Evolutionary conservation across 2,329 filamentous ascomycete species (phyloP).

Genomic region (Colletotrichum cereale): DNA sequence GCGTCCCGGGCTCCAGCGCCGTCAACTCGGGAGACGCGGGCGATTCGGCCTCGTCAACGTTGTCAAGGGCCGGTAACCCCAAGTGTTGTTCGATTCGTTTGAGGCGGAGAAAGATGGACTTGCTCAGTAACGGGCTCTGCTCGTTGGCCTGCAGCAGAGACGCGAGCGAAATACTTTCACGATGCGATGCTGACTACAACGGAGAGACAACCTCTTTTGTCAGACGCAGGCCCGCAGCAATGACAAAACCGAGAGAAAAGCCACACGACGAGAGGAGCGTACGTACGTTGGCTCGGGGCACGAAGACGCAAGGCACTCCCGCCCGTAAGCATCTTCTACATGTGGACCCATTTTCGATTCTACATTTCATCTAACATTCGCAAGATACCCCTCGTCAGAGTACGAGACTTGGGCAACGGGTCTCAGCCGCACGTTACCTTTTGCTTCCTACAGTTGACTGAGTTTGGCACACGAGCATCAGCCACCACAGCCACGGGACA

Average conservation of each 20-base stretch:
- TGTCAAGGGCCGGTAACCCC: conserved; percentile 41
- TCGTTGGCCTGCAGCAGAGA: conserved; percentile 37
- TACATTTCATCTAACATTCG: conserved; percentile 51
- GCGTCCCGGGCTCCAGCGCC: conserved; percentile 17
- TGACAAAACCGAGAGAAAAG: background rate
- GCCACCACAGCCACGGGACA: conserved; percentile 18
- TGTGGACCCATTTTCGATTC: conserved; percentile 49
- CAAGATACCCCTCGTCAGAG: background rate
- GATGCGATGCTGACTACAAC: conserved; percentile 36
- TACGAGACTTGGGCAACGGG: background rate
- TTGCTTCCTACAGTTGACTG: conserved; percentile 47
- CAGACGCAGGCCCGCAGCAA: background rate
- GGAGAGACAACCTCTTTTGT: conserved; percentile 18
- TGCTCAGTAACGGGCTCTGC: conserved; percentile 38
- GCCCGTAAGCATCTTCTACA: conserved; percentile 51
- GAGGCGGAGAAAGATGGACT: conserved; percentile 42
- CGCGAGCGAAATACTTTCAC: conserved; percentile 36
- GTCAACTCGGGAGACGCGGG: background rate
- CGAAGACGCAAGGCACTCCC: conserved; percentile 55
- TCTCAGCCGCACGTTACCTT: conserved; percentile 40
- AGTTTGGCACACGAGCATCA: conserved; percentile 11
- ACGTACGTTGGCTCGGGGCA: conserved; percentile 55
- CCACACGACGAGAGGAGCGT: conserved; percentile 36
- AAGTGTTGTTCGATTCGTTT: conserved; percentile 46
- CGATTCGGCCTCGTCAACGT: conserved; percentile 39